A percentile compares a stretch with the other conserved stretches of the same genome.
Evolutionary conservation across 352 stramenopile genomes (phyloP).

Genomic region (Phytophthora palmivora): DNA sequence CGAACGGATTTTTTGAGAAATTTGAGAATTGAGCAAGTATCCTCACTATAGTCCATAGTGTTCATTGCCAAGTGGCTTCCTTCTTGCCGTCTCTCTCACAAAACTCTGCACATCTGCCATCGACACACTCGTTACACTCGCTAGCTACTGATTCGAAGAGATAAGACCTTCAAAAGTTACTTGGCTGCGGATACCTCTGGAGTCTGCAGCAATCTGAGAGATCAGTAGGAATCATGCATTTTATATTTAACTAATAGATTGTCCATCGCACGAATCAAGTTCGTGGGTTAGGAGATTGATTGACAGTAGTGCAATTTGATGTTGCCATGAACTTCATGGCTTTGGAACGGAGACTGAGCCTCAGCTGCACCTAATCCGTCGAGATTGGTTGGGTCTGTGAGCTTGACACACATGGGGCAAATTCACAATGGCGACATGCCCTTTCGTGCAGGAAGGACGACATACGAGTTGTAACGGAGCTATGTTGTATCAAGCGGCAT

Average conservation of each 20-base stretch:
- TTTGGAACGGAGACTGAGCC: background rate
- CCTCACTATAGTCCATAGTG: background rate
- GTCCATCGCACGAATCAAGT: constrained; percentile 7
- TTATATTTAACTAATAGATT: no score
- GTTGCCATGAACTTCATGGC: background rate
- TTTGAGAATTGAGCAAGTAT: constrained; percentile 13
- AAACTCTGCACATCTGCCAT: constrained; percentile 1
- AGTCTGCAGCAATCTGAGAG: constrained; percentile 12
- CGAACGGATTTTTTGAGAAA: constrained; percentile 24
- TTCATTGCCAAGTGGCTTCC: background rate
- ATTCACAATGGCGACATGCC: constrained; percentile 2
- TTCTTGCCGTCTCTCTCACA: background rate
- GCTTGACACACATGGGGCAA: background rate
- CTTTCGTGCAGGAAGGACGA: constrained; percentile 8
- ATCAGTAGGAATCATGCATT: no score
- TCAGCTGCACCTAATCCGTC: constrained; percentile 13
- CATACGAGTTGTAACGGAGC: constrained; percentile 3
- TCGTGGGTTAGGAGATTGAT: background rate
- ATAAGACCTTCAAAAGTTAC: no score
- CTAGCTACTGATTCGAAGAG: no score
- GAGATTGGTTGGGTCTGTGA: constrained; percentile 1
- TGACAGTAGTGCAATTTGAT: background rate
- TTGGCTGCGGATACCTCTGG: constrained; percentile 11
- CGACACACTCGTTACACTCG: constrained; percentile 9
- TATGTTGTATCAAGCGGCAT: no score